Evolutionary conservation across 306 rosid species (phyloP), one percentile per base, ranked within the genome.

Genomic region (Vigna reflexopilosa): DNA sequence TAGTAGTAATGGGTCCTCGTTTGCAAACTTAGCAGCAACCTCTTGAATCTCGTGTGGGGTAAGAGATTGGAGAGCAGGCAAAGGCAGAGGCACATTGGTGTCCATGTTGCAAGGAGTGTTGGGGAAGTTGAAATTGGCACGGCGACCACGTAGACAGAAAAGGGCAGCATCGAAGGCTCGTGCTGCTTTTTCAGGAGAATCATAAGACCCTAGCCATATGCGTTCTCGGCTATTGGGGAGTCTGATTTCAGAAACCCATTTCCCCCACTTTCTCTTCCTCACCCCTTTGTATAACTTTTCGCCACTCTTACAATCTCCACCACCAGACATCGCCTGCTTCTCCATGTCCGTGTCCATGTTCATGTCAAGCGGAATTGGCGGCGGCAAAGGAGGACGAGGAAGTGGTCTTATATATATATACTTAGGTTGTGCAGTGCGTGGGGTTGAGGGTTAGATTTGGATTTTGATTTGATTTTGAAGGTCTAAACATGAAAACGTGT

Each of bases 101-200:
- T 56, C 77, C 50, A 82, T 36, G 38, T 77, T 48, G 15, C 81
- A 83, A 50, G 89, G 92, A 3, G 81, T 83, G 2, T 83, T 79
- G 0, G 93, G 89, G 65, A 91, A 91, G 19, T 91, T 91, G 76
- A 91, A 91, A 28, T 36, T 81, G 26, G 93, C 92, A 14, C 64
- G 78, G 28, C 54, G 81, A 12, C 97, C 97, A 32, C 97, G 93
- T 2, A 91, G 86, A 30, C 92, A 91, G 13, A 72, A 91, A 42
- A 87, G 93, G 5, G 97, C 97, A 0, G 94, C 94, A 70, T 91
- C 97, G 26, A 91, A 91, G 4, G 97, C 97, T 36, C 94, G 69
- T 7, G 97, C 97, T 0, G 97, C 97, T 26, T 91, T 88, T 22
- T 84, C 85, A 3, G 93, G 78, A 0, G 89, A 81, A 64, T 91